Percentiles rank a stretch among this genome's conserved stretches.
These are phyloP conservation scores for Colletotrichum cuscutae DNA, from an alignment of 2,329 filamentous ascomycete species.

Conservation along the genomic window DNA sequence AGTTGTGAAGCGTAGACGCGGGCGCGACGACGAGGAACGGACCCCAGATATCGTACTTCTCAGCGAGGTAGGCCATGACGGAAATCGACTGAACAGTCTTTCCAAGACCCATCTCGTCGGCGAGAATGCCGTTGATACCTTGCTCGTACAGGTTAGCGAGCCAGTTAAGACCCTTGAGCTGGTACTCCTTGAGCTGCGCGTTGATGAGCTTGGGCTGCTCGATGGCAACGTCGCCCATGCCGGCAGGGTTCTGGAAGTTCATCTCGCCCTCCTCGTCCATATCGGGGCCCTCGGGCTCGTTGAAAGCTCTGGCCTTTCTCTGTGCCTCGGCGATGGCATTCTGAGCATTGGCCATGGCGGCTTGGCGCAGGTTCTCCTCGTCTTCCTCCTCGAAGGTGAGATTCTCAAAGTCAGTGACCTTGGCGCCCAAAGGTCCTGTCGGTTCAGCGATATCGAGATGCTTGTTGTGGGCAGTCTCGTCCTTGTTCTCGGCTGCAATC, in stretches of 20 bases:
- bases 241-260: conserved; percentile 99
- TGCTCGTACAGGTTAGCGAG: conserved; percentile 99
- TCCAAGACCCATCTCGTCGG: conserved; percentile 99
- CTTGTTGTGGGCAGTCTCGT: conserved; percentile 51
- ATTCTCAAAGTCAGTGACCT: conserved; percentile 93
- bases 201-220: conserved; percentile 94
- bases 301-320: conserved; percentile 92
- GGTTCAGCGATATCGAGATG: conserved; percentile 61
- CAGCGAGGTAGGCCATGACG: conserved; percentile 97
- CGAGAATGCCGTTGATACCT: conserved; percentile 98
- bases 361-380: conserved; percentile 81
- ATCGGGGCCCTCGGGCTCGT: conserved; percentile 71
- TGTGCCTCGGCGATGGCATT: conserved; percentile 95
- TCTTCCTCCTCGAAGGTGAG: conserved; percentile 97
- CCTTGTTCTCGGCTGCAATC: conserved; percentile 66
- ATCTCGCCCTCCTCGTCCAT: conserved; percentile 95
- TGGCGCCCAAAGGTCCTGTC: conserved; percentile 66
- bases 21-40: conserved; percentile 97
- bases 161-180: conserved; percentile 99
- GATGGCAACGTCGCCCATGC: conserved; percentile 92
- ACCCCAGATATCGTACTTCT: conserved; percentile 98
- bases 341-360: conserved; percentile 95
- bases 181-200: conserved; percentile 96
- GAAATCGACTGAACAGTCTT: conserved; percentile 99
- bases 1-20: conserved; percentile 96